Base-by-base conservation (phyloP, 768 basidiomycete species). In the Leccinum aurantiacum region DNA sequence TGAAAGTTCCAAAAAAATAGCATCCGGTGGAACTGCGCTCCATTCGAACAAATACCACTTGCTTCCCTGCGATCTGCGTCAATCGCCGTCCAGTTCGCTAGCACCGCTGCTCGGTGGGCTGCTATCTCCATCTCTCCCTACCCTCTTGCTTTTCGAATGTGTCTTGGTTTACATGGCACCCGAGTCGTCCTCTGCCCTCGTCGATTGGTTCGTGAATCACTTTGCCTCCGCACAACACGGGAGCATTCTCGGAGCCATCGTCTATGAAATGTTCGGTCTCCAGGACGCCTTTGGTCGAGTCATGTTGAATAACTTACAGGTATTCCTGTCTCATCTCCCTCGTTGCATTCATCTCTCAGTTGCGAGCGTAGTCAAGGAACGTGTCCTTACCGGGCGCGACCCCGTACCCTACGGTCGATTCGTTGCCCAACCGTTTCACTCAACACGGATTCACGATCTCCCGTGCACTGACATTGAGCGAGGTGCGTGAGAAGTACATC, bases 221-320 rank as follows among this genome's bases (percentile, higher is more conserved):
- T 86, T 84, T 67, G n/a, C 58, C 10, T 63, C 62, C 14, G 25
- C 50, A 60, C 19, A 31, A n/a, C 38, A 58, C 11, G 53, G 57
- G 38, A 54, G 67, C 13, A 15, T 58, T 41, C 76, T 85, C 2
- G 87, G 84, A 25, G 83, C 80, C 4, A 75, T 94, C 14, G 81
- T 94, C 17, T 98, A 98, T 68, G 96, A 64, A 17, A 98, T 98
- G 91, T 95, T 93, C 69, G 89, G 88, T 2, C 77, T 98, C 4
- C 80, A 85, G 19, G 96, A 98, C 69, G 67, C 85, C 0, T 98
- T 98, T 75, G 97, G 96, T n/a, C 81, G 81, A 31, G 91, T 98
- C 22, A 98, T 99, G 95, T 76, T 88, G 58, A 83, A 83, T 50
- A 98, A 98, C 73, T 79, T 98, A 53, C 85, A 82, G 79, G 95